Evolutionary conservation across 495 filamentous ascomycete genomes (phyloP), one percentile per base, ranked within the genome.

Genomic region (Talaromyces adpressus): DNA sequence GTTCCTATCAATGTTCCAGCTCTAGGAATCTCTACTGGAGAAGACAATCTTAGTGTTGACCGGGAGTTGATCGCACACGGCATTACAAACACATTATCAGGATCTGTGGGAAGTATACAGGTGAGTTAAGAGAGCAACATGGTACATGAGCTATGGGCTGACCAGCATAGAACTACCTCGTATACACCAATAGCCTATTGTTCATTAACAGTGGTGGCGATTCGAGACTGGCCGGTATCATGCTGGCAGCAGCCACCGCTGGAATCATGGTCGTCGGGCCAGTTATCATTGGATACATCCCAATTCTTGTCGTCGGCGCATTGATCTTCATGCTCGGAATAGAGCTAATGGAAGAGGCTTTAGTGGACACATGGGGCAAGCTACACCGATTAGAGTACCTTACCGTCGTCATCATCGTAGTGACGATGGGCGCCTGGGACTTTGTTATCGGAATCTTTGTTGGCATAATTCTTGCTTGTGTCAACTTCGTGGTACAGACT

Each of bases 1-100:
- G 94, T 98, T 7, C 95, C 94, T 0, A 98, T 98, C 75, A 98
- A 98, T 72, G 91, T 98, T 18, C 94, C 94, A 6, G 92, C 94
- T 3, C 73, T 98, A 18, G 94, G 89, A 1, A 88, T 96, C 47
- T 91, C 90, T 6, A 90, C 88, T 5, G 90, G 91, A 57, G 92
- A 96, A 71, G 94, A 98, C 70, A 88, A 97, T 69, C 79, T 96
- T 23, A 85, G 94, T 71, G 85, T 98, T 41, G 89, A 98, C 67
- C 85, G 92, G 63, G 94, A 98, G 72, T 85, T 98, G 9, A 91
- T 94, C 68, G 86, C 93, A 20, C 94, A 98, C 67, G 94, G 94
- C 6, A 84, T 95, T 61, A 96, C 92, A 0, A 98, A 98, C 74
- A 89, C 91, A 20, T 66, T 98, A 7, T 97, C 94, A 9, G 94